Conservation (phyloP, 2,329 filamentous ascomycete species). For the Aspergillus sp. region DNA sequence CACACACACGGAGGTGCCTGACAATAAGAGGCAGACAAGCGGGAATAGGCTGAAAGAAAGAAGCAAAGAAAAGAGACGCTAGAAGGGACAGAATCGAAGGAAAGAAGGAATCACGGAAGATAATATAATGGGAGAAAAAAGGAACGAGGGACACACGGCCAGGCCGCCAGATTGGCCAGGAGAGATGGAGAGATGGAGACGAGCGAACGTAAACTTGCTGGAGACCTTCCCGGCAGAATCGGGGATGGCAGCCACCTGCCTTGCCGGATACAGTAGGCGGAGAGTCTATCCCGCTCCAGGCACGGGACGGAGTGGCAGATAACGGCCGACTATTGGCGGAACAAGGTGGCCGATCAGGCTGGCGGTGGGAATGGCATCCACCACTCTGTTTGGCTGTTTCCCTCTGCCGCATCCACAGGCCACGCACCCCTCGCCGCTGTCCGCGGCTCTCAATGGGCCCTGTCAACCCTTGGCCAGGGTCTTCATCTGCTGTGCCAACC, state of each 20-base stretch:
- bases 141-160: background rate
- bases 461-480: background rate
- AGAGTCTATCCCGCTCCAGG: background rate
- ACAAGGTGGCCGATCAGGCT: background rate
- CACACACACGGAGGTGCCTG: background rate
- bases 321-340: background rate
- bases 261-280: background rate
- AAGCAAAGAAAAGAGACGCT: background rate
- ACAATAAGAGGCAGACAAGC: background rate
- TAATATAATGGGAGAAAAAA: background rate
- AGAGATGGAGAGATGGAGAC: background rate
- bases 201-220: background rate
- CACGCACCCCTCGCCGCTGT: background rate
- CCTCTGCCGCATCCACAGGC: background rate
- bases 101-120: background rate
- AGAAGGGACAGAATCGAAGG: background rate
- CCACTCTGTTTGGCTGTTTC: background rate
- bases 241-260: background rate
- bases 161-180: background rate
- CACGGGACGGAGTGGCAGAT: background rate
- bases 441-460: background rate
- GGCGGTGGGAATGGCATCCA: background rate
- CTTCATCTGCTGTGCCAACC: background rate
- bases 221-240: background rate
- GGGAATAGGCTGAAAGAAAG: background rate